These are phyloP conservation scores for Irpex sp. DNA, from an alignment of 1,284 basidiomycete genomes.

Conservation along the genomic window DNA sequence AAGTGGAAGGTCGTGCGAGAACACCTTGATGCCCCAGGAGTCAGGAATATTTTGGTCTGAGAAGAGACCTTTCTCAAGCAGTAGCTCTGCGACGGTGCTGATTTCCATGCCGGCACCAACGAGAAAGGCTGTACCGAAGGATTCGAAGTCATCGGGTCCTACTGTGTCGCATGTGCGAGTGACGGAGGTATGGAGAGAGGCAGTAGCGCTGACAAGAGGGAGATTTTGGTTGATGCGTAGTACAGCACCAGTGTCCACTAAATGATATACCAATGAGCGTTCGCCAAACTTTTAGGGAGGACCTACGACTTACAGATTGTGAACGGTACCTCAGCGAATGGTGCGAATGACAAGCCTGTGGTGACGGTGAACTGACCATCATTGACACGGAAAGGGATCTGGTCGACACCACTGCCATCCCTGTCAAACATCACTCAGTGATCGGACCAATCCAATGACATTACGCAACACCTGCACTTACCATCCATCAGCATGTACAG, in stretches of 20 bases:
- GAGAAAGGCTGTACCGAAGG: slow-evolving; percentile 8
- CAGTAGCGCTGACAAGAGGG: slow-evolving; percentile 4
- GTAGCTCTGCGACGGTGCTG: slow-evolving; percentile 6
- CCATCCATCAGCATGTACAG: neutral
- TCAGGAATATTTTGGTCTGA: neutral
- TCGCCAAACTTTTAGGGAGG: neutral
- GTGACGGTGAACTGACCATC: slow-evolving; percentile 6
- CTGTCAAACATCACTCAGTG: neutral
- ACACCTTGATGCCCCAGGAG: neutral
- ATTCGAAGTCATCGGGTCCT: slow-evolving; percentile 11
- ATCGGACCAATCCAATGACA: neutral
- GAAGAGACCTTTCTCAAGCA: slow-evolving; percentile 5
- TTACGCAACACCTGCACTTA: neutral
- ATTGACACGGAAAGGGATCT: slow-evolving; percentile 10
- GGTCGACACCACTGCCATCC: slow-evolving; percentile 1
- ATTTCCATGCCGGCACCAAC: slow-evolving; percentile 9
- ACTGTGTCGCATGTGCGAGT: slow-evolving; percentile 8
- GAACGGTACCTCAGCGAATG: slow-evolving; percentile 9
- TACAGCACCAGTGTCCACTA: slow-evolving; percentile 4
- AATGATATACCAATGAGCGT: neutral
- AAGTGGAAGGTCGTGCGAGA: slow-evolving; percentile 5
- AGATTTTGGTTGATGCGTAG: slow-evolving; percentile 5
- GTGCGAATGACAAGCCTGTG: slow-evolving; percentile 4
- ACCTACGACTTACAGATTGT: slow-evolving; percentile 5
- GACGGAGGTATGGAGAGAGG: slow-evolving; percentile 2